These are phyloP conservation scores for Xylariaceae sp. DNA, from an alignment of 2,329 filamentous ascomycete genomes.

Conservation along the genomic window DNA sequence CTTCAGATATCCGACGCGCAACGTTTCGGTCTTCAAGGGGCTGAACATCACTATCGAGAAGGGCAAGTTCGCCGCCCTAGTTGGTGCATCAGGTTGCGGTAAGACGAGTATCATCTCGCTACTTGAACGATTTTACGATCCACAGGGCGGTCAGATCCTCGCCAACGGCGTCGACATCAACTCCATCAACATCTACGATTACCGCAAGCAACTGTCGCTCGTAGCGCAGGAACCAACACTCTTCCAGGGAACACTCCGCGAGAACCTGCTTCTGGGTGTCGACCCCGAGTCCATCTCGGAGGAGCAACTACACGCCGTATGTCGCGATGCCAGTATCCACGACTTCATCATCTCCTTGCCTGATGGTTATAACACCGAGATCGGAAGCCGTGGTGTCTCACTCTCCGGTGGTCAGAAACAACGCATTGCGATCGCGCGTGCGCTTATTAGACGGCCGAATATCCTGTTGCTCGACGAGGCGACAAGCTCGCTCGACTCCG, in stretches of 20 bases:
- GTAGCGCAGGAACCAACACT: slow-evolving; percentile 72
- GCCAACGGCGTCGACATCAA: slow-evolving; percentile 58
- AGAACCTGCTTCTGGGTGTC: slow-evolving; percentile 65
- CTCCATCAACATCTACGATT: slow-evolving; percentile 53
- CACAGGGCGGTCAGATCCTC: slow-evolving; percentile 57
- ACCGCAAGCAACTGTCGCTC: slow-evolving; percentile 61
- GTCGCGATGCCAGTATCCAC: slow-evolving; percentile 60
- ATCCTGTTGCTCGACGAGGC: slow-evolving; percentile 68
- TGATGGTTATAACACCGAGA: slow-evolving; percentile 60
- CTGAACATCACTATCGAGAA: slow-evolving; percentile 61
- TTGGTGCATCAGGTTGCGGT: slow-evolving; percentile 65
- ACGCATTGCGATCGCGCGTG: slow-evolving; percentile 63
- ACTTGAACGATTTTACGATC: slow-evolving; percentile 66
- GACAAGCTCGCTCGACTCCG: slow-evolving; percentile 62
- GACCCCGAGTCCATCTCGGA: slow-evolving; percentile 47
- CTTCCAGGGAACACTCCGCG: slow-evolving; percentile 56
- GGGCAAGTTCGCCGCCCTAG: slow-evolving; percentile 65
- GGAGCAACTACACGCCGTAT: slow-evolving; percentile 47
- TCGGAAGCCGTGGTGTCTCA: slow-evolving; percentile 61
- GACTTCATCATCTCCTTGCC: slow-evolving; percentile 66
- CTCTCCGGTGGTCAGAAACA: slow-evolving; percentile 70
- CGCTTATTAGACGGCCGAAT: slow-evolving; percentile 59
- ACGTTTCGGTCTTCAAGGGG: slow-evolving; percentile 52
- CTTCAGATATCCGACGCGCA: slow-evolving; percentile 57
- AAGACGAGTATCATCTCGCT: slow-evolving; percentile 67